Conservation (phyloP, 2,329 filamentous ascomycete species). For the Fusarium euwallaceae region DNA sequence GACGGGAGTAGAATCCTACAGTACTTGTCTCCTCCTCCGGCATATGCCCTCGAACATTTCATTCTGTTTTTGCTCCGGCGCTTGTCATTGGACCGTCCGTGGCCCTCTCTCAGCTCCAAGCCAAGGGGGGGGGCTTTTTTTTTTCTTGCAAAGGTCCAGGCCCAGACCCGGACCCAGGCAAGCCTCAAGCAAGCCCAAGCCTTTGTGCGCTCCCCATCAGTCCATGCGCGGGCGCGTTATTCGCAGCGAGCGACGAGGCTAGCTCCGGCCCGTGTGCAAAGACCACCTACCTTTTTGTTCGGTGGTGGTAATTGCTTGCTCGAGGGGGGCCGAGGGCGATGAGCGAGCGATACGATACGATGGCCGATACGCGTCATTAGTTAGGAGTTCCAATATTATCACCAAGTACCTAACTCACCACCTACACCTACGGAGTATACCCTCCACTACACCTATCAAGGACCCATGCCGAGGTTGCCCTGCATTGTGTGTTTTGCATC, state of each 20-base stretch:
- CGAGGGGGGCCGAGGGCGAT: background rate
- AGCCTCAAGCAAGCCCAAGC: background rate
- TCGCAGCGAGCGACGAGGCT: slow-evolving; percentile 3
- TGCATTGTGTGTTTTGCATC: slow-evolving; percentile 8
- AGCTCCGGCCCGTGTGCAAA: slow-evolving; percentile 12
- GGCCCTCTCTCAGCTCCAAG: background rate
- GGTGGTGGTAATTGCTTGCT: background rate
- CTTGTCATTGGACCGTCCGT: background rate
- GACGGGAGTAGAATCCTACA: background rate
- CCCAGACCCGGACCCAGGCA: slow-evolving; percentile 12
- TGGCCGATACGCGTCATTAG: background rate
- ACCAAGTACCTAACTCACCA: background rate
- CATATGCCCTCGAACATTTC: slow-evolving; percentile 1
- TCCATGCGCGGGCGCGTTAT: slow-evolving; percentile 11
- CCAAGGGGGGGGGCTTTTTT: background rate
- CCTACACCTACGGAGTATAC: background rate
- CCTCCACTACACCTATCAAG: background rate
- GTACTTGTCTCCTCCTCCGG: background rate
- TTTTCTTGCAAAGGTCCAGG: background rate
- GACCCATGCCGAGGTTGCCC: background rate
- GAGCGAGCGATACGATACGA: background rate
- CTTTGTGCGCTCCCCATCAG: slow-evolving; percentile 4
- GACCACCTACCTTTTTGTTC: background rate
- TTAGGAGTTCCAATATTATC: background rate
- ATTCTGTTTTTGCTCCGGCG: background rate